These are phyloP conservation scores for Mortierella sp. DNA, from an alignment of 371 early-diverging fungal genomes.

Conservation along the genomic window DNA sequence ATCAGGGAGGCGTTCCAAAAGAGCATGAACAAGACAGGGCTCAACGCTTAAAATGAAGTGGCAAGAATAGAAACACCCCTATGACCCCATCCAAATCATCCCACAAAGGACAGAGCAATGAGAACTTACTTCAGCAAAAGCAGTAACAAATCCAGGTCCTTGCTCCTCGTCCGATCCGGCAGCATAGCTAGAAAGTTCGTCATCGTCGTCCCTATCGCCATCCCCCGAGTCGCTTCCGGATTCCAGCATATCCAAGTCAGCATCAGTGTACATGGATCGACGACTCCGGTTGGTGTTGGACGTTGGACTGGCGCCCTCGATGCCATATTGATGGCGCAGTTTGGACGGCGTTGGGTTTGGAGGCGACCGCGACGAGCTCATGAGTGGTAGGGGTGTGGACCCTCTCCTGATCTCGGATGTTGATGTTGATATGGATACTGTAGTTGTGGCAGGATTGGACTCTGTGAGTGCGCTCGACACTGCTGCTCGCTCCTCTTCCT, in stretches of 20 bases:
- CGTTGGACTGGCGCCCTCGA: slow-evolving; percentile 22
- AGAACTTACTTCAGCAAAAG: slow-evolving; percentile 36
- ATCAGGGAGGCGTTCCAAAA: slow-evolving; percentile 7
- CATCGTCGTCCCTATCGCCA: slow-evolving; percentile 1
- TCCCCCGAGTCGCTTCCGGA: slow-evolving; percentile 39
- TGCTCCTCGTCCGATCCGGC: slow-evolving; percentile 14
- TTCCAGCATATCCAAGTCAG: slow-evolving; percentile 23
- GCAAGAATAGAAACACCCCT: background rate
- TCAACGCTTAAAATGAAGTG: background rate
- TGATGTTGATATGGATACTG: slow-evolving; percentile 41
- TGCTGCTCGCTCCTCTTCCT: background rate
- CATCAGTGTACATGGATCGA: slow-evolving; percentile 33
- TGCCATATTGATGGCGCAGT: slow-evolving; percentile 15
- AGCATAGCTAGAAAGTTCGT: background rate
- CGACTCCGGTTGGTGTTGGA: slow-evolving; percentile 25
- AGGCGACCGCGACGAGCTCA: slow-evolving; percentile 29
- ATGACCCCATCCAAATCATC: background rate
- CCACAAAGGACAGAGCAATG: background rate
- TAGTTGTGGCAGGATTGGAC: background rate
- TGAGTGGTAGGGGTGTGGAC: background rate
- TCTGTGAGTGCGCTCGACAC: slow-evolving; percentile 7
- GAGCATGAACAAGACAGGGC: background rate
- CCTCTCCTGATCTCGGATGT: slow-evolving; percentile 38
- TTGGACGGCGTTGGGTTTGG: slow-evolving; percentile 30
- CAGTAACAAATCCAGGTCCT: slow-evolving; percentile 19